Conservation (phyloP, 2,329 filamentous ascomycete genomes). For the Lachnellula cervina region DNA sequence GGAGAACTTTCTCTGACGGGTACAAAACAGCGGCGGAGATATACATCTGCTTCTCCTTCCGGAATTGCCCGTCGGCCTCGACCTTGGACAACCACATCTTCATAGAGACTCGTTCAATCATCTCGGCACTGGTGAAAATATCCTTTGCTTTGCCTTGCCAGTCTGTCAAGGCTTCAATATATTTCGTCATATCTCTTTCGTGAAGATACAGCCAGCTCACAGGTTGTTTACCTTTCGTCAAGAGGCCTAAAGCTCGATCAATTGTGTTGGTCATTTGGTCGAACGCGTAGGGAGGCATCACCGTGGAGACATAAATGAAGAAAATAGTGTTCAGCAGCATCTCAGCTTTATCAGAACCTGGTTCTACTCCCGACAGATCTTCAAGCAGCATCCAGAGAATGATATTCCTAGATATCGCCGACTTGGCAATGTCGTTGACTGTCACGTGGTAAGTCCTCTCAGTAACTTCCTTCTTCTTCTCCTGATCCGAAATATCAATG, state of each 20-base stretch:
- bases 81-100: not conserved
- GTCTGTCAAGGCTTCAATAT: slow-evolving; percentile 6
- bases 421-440: slow-evolving; percentile 12
- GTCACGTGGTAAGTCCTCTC: slow-evolving; percentile 12
- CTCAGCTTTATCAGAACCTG: slow-evolving; percentile 1
- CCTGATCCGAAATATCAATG: slow-evolving; percentile 3
- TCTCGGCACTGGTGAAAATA: not conserved
- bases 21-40: slow-evolving; percentile 4
- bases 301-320: slow-evolving; percentile 8
- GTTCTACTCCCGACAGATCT: slow-evolving; percentile 1
- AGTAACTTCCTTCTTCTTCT: not conserved
- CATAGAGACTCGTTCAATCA: not conserved
- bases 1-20: slow-evolving; percentile 4
- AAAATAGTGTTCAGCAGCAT: slow-evolving; percentile 9
- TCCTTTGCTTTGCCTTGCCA: slow-evolving; percentile 6
- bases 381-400: slow-evolving; percentile 13
- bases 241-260: not conserved
- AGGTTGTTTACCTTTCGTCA: slow-evolving; percentile 4
- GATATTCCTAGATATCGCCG: slow-evolving; percentile 8
- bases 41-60: slow-evolving; percentile 7
- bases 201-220: slow-evolving; percentile 9
- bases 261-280: slow-evolving; percentile 7
- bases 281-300: slow-evolving; percentile 14
- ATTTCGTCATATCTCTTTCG: slow-evolving; percentile 4
- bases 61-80: not conserved